phyloP scores from a whole-genome alignment of 257 asterid genomes.

The Ocimum tenuiflorum region DNA sequence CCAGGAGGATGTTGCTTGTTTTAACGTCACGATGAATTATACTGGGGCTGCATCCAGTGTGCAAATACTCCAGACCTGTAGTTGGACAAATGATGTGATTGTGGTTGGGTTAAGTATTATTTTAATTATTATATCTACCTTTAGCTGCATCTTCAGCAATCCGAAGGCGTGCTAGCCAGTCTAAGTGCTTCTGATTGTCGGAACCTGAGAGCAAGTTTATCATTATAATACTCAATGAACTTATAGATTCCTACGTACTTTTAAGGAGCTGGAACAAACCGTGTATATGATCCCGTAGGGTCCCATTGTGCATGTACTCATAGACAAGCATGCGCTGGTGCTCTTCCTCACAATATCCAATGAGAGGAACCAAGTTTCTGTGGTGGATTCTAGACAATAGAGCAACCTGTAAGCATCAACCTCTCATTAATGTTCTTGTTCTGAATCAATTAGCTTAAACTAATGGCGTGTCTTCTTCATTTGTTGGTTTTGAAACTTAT shows the following conservation, averaged over 20 bases:
- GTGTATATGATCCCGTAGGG: conserved; percentile 79
- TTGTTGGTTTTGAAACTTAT: background rate
- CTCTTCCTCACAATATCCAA: conserved; percentile 90
- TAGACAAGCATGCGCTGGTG: conserved; percentile 89
- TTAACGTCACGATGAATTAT: conserved; percentile 94
- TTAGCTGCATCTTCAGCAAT: conserved; percentile 96
- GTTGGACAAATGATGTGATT: background rate
- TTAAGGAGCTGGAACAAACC: conserved; percentile 27
- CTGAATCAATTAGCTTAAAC: background rate
- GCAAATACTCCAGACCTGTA: conserved; percentile 87
- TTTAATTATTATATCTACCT: conserved; percentile 39
- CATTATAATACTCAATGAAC: conserved; percentile 4
- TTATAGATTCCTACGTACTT: background rate
- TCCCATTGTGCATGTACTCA: conserved; percentile 97
- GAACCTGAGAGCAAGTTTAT: conserved; percentile 37
- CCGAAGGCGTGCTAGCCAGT: conserved; percentile 79
- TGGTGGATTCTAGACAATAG: conserved; percentile 93
- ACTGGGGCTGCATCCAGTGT: conserved; percentile 97
- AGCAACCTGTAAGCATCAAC: conserved; percentile 63
- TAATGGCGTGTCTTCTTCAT: too few species aligned
- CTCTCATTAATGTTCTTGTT: conserved; percentile 16
- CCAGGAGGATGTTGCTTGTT: conserved; percentile 86
- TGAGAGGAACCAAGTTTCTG: conserved; percentile 88
- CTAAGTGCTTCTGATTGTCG: conserved; percentile 51
- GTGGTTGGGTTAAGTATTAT: background rate